Conservation (phyloP, 805 yeast genomes). For the Candida ficus region DNA sequence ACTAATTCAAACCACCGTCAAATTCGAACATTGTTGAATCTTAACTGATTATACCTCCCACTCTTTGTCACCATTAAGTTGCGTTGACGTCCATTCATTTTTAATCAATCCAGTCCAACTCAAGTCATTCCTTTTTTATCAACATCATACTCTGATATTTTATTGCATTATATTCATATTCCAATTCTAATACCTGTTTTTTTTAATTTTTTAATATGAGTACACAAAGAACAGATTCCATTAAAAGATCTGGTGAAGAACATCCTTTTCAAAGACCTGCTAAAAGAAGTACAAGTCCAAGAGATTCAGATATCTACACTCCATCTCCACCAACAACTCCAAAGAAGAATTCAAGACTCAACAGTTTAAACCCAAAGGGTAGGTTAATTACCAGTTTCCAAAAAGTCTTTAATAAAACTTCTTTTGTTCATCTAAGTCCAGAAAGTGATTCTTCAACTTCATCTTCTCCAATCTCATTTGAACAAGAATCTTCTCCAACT, state of each 20-base stretch:
- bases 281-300: constrained; percentile 16
- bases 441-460: not conserved
- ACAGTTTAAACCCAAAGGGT: constrained; percentile 10
- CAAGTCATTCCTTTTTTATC: constrained; percentile 4
- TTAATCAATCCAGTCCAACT: constrained; percentile 8
- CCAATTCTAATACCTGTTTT: no score
- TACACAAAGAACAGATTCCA: constrained; percentile 9
- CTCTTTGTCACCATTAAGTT: constrained; percentile 27
- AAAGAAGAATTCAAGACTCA: constrained; percentile 7
- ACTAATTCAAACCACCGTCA: no score
- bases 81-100: constrained; percentile 30
- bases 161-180: not conserved
- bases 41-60: not conserved
- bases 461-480: no score
- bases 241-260: constrained; percentile 23
- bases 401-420: constrained; percentile 14
- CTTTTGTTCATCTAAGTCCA: not conserved
- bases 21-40: not conserved
- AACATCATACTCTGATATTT: not conserved
- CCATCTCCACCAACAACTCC: constrained; percentile 20
- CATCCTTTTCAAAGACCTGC: constrained; percentile 12
- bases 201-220: not conserved
- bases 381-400: constrained; percentile 22
- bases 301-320: constrained; percentile 7
- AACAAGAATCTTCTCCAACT: not conserved